Base-by-base conservation (phyloP, 1,139 yeast species). In the Saccharomycopsis hybrid region DNA sequence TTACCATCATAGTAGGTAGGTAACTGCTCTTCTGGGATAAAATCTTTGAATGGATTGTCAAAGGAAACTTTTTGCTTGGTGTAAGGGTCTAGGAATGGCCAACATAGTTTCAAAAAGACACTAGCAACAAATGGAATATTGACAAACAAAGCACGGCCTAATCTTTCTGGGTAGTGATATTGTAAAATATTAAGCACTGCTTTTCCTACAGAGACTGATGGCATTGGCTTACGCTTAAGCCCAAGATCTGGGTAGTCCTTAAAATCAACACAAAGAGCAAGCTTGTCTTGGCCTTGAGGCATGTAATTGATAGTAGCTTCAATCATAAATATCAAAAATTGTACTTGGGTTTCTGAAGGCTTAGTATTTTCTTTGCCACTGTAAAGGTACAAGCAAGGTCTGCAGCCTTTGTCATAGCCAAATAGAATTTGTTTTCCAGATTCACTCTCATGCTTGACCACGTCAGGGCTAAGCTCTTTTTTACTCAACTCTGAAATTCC, bases 281-380 rank as follows among this genome's bases (percentile, higher is more conserved):
- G 71, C 35, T 92, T 85, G 62, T 89, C 97, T 66, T 90, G 97
- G 5, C 97, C 97, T 1, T 89, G 78, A 2, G 97, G 97, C 97
- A 90, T 90, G 65, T 80, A 83, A 62, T 88, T 94, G 50, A 90
- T 89, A 35, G 85, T 92, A 53, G 90, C 74, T 64, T 92, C 98
- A 57, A 92, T 73, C 88, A 85, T 85, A 69, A 75, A 92, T 5
- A 92, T 97, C 60, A 92, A 72, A 64, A 88, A 96, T 65, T 92
- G 95, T 7, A 92, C 96, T 63, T 92, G 98, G 59, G 85, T 77
- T 51, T 84, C 82, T 1, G 94, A 79, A 3, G 92, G 78, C 59
- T 86, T 80, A 11, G 98, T 92, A 67, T 92, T 92, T 64, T 92
- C 97, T 62, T 94, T 79, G 13, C 97, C 97, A 4, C 95, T 94